Evolutionary conservation across 208 protist species (phyloP), one percentile per base, ranked within the genome.

Genomic region (Entamoeba dispar): DNA sequence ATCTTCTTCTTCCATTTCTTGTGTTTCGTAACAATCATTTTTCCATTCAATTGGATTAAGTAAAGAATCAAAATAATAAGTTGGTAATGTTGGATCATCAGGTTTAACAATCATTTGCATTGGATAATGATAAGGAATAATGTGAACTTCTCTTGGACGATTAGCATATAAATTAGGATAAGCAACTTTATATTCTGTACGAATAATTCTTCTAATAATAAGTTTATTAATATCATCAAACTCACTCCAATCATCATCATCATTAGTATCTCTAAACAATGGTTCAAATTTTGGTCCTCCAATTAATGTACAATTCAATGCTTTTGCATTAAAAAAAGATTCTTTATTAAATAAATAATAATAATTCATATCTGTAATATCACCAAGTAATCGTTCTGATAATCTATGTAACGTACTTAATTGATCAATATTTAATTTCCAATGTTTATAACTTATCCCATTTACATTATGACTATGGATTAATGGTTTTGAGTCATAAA

Each of bases 211-310:
- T 90, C 99, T 97, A 93, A 99, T 97, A 95, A 99, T 99, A 90
- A 99, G 97, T 95, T 99, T 99, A 94, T 99, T 98, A 94, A 99
- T 98, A 95, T 99, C 99, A 94, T 99, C 99, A 96, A 99, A 99
- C 95, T 99, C 99, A 94, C 99, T 99, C 98, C 98, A 99, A 93
- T 98, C 98, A 77, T 98, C 95, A 31, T 94, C 95, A 43, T 96
- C 94, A 10, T 97, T 95, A 10, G 95, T 86, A 93, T 99, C 98
- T 77, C 96, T 94, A 94, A 96, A 98, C 7, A 99, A 93, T n/a
- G 98, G 98, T 94, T 99, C 99, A 94, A 98, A 98, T 94, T 99
- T 99, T 12, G 99, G 99, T 5, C 98, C 99, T 61, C 99, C 98
- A 15, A 99, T 99, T 94, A 99, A 99, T 92, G 98, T 97, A 93